Evolutionary conservation across 2,329 filamentous ascomycete species (phyloP).

Genomic region (Fusarium sp.): DNA sequence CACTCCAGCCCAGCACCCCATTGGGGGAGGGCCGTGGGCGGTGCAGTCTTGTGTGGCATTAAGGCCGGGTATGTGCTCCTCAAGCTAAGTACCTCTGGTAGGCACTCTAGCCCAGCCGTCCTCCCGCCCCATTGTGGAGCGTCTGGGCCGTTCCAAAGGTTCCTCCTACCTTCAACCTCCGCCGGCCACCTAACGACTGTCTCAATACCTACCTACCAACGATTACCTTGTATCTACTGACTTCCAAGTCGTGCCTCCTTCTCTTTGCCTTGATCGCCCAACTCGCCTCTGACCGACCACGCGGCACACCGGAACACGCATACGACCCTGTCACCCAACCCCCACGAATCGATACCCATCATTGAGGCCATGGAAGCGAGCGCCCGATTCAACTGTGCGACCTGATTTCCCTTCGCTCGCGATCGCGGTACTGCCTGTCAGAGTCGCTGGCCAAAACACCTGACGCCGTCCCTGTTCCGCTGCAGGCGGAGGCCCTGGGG

Average conservation of each 20-base stretch:
- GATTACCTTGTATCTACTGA: conserved; percentile 4
- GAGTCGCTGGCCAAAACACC: conserved; percentile 3
- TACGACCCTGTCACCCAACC: conserved; percentile 1
- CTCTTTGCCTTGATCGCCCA: not conserved
- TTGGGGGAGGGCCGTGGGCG: conserved; percentile 5
- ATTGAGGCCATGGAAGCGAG: conserved; percentile 28
- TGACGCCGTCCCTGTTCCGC: conserved; percentile 3
- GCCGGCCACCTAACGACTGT: conserved; percentile 23
- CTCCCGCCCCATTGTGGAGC: conserved; percentile 33
- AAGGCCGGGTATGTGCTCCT: conserved; percentile 10
- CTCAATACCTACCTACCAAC: conserved; percentile 4
- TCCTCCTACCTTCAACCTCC: conserved; percentile 29
- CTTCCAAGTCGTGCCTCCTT: conserved; percentile 8
- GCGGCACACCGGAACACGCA: not conserved
- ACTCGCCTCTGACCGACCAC: not conserved
- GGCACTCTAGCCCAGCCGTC: conserved; percentile 18
- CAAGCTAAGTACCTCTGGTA: conserved; percentile 1
- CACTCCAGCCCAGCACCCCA: not conserved
- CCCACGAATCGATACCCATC: conserved; percentile 12
- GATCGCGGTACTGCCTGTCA: conserved; percentile 26
- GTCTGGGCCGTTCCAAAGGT: conserved; percentile 24
- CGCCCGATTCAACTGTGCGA: conserved; percentile 19
- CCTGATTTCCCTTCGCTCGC: conserved; percentile 26
- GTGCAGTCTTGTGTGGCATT: conserved; percentile 13
- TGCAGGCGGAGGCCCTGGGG: not conserved